phyloP scores from a whole-genome alignment of 495 filamentous ascomycete species.

The Penicillium riverlandense region DNA sequence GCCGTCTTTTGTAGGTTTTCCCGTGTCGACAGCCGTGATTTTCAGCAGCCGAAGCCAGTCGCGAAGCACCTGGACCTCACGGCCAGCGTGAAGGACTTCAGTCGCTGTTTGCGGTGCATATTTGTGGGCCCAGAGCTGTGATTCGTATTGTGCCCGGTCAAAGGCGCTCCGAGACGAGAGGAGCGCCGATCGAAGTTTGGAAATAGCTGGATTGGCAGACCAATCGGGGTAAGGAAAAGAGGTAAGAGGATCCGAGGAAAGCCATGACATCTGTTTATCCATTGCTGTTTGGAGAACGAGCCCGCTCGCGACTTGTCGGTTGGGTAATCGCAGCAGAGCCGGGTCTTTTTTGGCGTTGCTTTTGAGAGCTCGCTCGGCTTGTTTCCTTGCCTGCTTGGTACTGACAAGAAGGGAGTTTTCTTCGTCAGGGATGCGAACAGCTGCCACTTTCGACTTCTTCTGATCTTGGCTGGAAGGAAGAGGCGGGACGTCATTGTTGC shows the following conservation, averaged over 20 bases:
- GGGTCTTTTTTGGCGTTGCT: background rate
- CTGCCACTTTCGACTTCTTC: conserved; percentile 33
- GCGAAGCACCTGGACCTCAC: conserved; percentile 61
- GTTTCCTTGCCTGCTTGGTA: conserved; percentile 7
- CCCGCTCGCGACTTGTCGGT: conserved; percentile 28
- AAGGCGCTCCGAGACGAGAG: conserved; percentile 62
- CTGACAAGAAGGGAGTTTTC: conserved; percentile 26
- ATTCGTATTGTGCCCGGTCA: conserved; percentile 71
- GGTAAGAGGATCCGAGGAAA: conserved; percentile 1
- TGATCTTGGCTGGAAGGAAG: conserved; percentile 3
- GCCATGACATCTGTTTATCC: conserved; percentile 26
- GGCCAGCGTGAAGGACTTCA: conserved; percentile 71
- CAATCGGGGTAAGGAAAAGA: no score
- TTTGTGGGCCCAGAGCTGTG: conserved; percentile 71
- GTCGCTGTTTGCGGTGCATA: conserved; percentile 66
- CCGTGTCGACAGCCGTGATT: conserved; percentile 65
- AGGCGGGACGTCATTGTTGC: background rate
- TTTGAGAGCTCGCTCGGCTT: background rate
- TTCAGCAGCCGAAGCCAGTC: conserved; percentile 79
- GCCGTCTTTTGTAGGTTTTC: conserved; percentile 35
- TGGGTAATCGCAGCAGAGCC: conserved; percentile 24
- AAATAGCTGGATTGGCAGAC: conserved; percentile 39
- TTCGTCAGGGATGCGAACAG: conserved; percentile 21
- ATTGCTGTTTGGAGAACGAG: conserved; percentile 23
- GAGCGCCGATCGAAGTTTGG: conserved; percentile 53